Conservation (phyloP, 805 yeast species). For the Schwanniomyces pseudopolymorphus region DNA sequence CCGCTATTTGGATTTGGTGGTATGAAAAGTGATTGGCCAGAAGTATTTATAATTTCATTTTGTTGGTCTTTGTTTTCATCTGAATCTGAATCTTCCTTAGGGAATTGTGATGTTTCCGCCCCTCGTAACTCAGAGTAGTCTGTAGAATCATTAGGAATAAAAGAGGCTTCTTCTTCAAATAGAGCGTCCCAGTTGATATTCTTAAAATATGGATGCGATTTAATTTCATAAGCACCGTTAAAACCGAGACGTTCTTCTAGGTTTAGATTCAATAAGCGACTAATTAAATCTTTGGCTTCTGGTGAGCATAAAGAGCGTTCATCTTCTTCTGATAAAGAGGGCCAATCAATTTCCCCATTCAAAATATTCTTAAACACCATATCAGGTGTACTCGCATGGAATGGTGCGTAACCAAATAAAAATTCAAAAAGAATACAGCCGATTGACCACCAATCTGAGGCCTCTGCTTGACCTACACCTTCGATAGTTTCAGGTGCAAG, state of each 20-base stretch:
- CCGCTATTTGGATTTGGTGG: conserved; percentile 9
- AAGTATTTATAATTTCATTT: conserved; percentile 16
- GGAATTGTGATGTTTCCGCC: conserved; percentile 68
- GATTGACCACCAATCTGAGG: conserved; percentile 98
- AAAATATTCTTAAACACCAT: conserved; percentile 81
- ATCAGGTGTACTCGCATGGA: conserved; percentile 78
- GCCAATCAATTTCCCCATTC: conserved; percentile 80
- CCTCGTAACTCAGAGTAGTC: conserved; percentile 92
- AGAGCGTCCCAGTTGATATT: conserved; percentile 73
- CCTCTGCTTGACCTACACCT: conserved; percentile 79
- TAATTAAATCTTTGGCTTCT: conserved; percentile 73
- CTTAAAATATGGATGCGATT: conserved; percentile 71
- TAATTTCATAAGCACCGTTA: conserved; percentile 79
- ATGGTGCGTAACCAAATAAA: conserved; percentile 91
- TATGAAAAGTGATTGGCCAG: conserved; percentile 9
- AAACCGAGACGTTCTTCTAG: conserved; percentile 71
- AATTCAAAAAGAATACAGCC: conserved; percentile 95
- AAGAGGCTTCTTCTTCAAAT: conserved; percentile 71
- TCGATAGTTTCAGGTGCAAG: conserved; percentile 93
- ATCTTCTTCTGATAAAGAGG: conserved; percentile 58
- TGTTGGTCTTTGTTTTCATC: conserved; percentile 23
- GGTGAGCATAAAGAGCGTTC: conserved; percentile 52
- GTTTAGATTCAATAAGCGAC: conserved; percentile 58
- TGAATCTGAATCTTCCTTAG: conserved; percentile 44
- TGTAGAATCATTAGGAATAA: conserved; percentile 82